Evolutionary conservation across 2,329 filamentous ascomycete genomes (phyloP), one percentile per base, ranked within the genome.

Genomic region (Kalmusia sp.): DNA sequence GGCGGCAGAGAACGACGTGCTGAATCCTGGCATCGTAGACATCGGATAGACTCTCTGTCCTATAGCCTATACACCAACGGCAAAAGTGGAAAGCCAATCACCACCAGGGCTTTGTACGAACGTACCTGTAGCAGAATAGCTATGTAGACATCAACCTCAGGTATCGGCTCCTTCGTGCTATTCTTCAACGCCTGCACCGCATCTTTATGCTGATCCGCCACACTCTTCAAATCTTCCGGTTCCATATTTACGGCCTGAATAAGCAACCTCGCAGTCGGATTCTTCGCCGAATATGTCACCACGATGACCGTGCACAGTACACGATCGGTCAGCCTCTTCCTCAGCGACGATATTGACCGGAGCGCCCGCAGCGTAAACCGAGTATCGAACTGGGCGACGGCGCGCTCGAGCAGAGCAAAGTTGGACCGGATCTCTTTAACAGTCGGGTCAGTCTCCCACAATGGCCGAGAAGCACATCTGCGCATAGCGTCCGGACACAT

Each of bases 361-460:
- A 99, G 85, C 57, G 95, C 95, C 72, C 95, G 87, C 60, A 99
- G 89, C 52, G 93, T 92, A 79, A 97, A 99, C 80, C 95, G 88
- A 54, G 93, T 87, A 78, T 99, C 95, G 76, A 98, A 99, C 67
- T 96, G 87, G 61, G 88, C 84, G 61, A 99, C 93, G 62, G 93
- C 95, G 69, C 92, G 90, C 71, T 97, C 93, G 70, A 99, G 84
- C 61, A 99, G 84, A 47, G 87, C 86, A 73, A 97, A 97, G 79
- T 96, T 97, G 82, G 86, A 88, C 79, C 93, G 95, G 80, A 99
- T 96, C 76, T 97, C 95, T 98, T 72, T 40, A 24, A 61, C 57
- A 38, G 58, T 57, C 27, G 62, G 62, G 63, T 74, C 69, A 74
- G 71, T 69, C 22, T 47, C 44, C 44, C 44, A 47, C 8, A 38